Conservation (phyloP, 768 basidiomycete species). For the Mycena haematopus region DNA sequence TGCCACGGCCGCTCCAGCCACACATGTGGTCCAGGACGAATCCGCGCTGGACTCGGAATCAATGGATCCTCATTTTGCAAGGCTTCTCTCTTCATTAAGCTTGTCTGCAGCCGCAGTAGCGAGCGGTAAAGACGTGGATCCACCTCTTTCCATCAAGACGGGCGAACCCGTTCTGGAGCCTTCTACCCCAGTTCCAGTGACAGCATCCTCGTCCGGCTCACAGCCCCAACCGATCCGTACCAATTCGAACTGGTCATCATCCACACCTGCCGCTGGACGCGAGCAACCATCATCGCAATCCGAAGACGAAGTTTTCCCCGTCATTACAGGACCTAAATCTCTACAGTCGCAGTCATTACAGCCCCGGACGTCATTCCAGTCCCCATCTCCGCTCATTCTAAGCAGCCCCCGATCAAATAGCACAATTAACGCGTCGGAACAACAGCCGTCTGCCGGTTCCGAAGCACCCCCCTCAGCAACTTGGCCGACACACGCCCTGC, state of each 20-base stretch:
- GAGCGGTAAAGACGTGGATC: slow-evolving; percentile 20
- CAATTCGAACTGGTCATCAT: slow-evolving; percentile 33
- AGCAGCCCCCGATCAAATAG: slow-evolving; percentile 24
- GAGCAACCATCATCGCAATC: slow-evolving; percentile 22
- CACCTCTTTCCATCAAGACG: slow-evolving; percentile 25
- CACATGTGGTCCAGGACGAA: slow-evolving; percentile 43
- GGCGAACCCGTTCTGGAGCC: slow-evolving; percentile 25
- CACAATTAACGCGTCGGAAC: slow-evolving; percentile 14
- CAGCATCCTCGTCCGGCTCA: slow-evolving; percentile 30
- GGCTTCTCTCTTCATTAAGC: slow-evolving; percentile 66
- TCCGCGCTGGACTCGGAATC: slow-evolving; percentile 39
- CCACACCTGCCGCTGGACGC: slow-evolving; percentile 23
- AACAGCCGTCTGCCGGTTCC: slow-evolving; percentile 21
- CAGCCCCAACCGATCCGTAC: slow-evolving; percentile 18
- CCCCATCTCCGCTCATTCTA: slow-evolving; percentile 29
- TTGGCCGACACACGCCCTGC: slow-evolving; percentile 31
- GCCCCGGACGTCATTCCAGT: slow-evolving; percentile 24
- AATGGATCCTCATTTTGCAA: slow-evolving; percentile 76
- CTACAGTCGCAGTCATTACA: slow-evolving; percentile 21
- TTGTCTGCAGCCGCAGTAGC: slow-evolving; percentile 53
- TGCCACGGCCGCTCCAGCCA: slow-evolving; percentile 38
- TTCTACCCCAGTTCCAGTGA: slow-evolving; percentile 34
- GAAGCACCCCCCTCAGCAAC: slow-evolving; percentile 21
- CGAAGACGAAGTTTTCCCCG: slow-evolving; percentile 20
- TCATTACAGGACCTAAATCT: slow-evolving; percentile 16